phyloP scores from a whole-genome alignment of 2,329 filamentous ascomycete species.

The Emmonsiellopsis sp. region DNA sequence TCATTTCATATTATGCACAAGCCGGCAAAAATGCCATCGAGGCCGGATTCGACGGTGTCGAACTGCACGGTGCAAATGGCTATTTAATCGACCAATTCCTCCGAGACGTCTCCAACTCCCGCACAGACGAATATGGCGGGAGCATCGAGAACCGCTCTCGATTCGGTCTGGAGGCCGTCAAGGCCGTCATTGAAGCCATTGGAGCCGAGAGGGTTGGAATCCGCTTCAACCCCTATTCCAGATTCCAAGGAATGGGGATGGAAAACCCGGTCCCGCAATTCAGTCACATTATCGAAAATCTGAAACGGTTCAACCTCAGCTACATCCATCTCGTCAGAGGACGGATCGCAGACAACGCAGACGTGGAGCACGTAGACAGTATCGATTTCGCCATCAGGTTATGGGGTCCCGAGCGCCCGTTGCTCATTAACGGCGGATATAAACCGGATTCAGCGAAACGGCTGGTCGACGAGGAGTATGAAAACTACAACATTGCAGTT shows the following conservation, averaged over 20 bases:
- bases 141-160: constrained; percentile 41
- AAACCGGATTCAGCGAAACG: constrained; percentile 38
- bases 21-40: constrained; percentile 44
- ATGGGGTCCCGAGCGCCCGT: not conserved
- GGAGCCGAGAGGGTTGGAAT: constrained; percentile 38
- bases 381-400: constrained; percentile 20
- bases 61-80: constrained; percentile 41
- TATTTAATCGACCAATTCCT: constrained; percentile 45
- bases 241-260: constrained; percentile 47
- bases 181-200: constrained; percentile 33
- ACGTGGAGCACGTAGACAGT: constrained; percentile 24
- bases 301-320: constrained; percentile 45
- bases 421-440: constrained; percentile 38
- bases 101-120: constrained; percentile 37
- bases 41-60: constrained; percentile 45
- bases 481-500: constrained; percentile 23
- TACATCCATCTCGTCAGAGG: constrained; percentile 56
- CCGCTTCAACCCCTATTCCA: constrained; percentile 37
- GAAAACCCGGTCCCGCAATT: constrained; percentile 55
- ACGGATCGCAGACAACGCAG: constrained; percentile 28
- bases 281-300: constrained; percentile 43
- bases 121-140: constrained; percentile 43
- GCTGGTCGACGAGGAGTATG: constrained; percentile 33
- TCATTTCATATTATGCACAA: constrained; percentile 33
- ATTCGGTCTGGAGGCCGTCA: constrained; percentile 45